Evolutionary conservation across 176 grass and related monocot species (phyloP).

Genomic region (Eleusine coracana): DNA sequence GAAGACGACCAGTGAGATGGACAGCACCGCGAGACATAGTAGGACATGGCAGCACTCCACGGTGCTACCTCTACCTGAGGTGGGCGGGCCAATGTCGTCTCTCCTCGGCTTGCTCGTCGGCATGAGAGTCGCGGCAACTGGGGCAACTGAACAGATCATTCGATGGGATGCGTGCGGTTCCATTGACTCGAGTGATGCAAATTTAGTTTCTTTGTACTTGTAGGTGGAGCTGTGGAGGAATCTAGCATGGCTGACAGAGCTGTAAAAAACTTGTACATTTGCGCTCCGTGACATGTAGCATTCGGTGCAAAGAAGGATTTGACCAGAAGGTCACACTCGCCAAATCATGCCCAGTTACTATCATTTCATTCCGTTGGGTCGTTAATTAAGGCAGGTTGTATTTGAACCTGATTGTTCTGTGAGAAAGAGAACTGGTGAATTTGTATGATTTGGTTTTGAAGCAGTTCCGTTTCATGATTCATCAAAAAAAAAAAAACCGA

Average conservation of each 20-base stretch:
- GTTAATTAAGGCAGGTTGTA: neutral
- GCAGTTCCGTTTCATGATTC: neutral
- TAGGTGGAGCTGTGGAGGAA: too few relatives aligned
- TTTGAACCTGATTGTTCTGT: neutral
- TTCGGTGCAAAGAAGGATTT: neutral
- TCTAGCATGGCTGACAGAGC: neutral
- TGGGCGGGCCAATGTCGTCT: neutral
- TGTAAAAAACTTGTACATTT: neutral
- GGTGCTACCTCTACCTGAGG: neutral
- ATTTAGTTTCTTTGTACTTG: neutral
- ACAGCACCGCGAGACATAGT: neutral
- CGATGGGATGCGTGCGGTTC: neutral
- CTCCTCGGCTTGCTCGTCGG: neutral
- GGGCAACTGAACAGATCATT: neutral
- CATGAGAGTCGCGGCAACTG: too few relatives aligned
- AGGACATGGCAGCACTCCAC: neutral
- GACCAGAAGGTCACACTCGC: neutral
- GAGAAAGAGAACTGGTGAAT: neutral
- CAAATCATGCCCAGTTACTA: neutral
- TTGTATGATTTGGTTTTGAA: neutral
- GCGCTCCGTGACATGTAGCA: neutral
- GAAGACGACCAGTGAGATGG: constrained; percentile 59
- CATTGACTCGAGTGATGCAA: neutral
- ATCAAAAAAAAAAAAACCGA: neutral
- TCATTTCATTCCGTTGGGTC: neutral